These are phyloP conservation scores for Kingdonia uniflora DNA, from an alignment of 164 flowering plant species.

Conservation along the genomic window DNA sequence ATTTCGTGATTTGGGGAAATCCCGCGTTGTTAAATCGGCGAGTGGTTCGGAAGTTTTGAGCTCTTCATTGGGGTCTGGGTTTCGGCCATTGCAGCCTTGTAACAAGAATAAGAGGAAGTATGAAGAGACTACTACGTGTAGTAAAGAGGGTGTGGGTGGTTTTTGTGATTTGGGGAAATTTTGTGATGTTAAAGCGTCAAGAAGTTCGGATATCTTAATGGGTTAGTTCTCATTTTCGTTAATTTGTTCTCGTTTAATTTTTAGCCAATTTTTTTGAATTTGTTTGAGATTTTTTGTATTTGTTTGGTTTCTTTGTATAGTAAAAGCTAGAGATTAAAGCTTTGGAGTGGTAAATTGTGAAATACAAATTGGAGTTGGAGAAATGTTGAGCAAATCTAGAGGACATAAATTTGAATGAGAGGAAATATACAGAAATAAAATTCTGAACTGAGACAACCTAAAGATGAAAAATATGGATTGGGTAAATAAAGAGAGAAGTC, in stretches of 20 bases:
- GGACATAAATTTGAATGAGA: too few relatives aligned
- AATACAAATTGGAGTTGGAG: too few relatives aligned
- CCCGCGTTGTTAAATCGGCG: conserved; percentile 33
- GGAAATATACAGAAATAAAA: too few relatives aligned
- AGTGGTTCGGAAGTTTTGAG: conserved; percentile 19
- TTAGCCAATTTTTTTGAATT: neutral
- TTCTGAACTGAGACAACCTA: too few relatives aligned
- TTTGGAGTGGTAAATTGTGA: too few relatives aligned
- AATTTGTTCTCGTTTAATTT: neutral
- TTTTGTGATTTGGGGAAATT: conserved; percentile 11
- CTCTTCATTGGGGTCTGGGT: conserved; percentile 56
- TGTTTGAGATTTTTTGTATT: neutral
- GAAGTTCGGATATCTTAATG: conserved; percentile 4
- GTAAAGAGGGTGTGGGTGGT: conserved; percentile 10
- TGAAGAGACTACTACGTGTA: neutral
- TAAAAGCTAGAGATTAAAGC: too few relatives aligned
- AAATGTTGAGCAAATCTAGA: too few relatives aligned
- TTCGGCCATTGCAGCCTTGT: conserved; percentile 41
- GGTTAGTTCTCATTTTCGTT: conserved; percentile 8
- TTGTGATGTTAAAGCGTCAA: conserved; percentile 6
- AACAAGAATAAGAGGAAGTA: conserved; percentile 39
- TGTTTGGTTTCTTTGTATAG: neutral
- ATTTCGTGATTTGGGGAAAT: conserved; percentile 13
- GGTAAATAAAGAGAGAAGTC: too few relatives aligned
- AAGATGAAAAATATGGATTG: too few relatives aligned